Evolutionary conservation across 2,329 filamentous ascomycete genomes (phyloP).

Genomic region (Colletotrichum musae): DNA sequence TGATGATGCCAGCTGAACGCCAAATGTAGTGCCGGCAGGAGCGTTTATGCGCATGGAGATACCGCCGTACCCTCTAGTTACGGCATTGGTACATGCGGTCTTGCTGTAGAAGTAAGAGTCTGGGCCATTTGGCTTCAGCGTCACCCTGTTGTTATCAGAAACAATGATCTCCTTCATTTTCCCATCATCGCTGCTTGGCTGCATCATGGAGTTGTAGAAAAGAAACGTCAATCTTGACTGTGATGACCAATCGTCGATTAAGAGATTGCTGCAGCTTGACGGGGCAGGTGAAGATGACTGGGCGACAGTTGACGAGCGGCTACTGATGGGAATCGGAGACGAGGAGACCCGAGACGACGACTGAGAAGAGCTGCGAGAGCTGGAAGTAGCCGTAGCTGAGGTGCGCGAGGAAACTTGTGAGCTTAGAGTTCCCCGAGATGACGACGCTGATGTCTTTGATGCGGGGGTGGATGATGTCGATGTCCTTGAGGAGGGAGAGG

Average conservation of each 20-base stretch:
- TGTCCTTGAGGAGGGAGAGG: background rate
- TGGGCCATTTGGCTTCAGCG: conserved; percentile 63
- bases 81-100: conserved; percentile 66
- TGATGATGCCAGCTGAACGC: conserved; percentile 66
- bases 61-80: conserved; percentile 64
- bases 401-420: conserved; percentile 1
- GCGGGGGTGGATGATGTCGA: conserved; percentile 8
- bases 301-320: conserved; percentile 6
- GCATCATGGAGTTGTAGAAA: conserved; percentile 71
- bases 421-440: background rate
- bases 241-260: conserved; percentile 73
- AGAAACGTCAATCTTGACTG: conserved; percentile 74
- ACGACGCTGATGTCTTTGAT: conserved; percentile 8
- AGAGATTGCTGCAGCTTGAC: conserved; percentile 55
- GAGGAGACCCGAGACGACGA: background rate
- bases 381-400: background rate
- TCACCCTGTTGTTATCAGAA: conserved; percentile 62
- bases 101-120: conserved; percentile 72
- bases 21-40: conserved; percentile 63
- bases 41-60: conserved; percentile 71
- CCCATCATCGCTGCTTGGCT: conserved; percentile 69
- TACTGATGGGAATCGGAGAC: background rate
- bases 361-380: background rate
- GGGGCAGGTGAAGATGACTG: conserved; percentile 32
- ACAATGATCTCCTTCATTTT: conserved; percentile 70